A percentile compares a stretch with the other conserved stretches of the same genome.
phyloP scores from a whole-genome alignment of 2,329 filamentous ascomycete genomes.

The Aspergillus sp. region DNA sequence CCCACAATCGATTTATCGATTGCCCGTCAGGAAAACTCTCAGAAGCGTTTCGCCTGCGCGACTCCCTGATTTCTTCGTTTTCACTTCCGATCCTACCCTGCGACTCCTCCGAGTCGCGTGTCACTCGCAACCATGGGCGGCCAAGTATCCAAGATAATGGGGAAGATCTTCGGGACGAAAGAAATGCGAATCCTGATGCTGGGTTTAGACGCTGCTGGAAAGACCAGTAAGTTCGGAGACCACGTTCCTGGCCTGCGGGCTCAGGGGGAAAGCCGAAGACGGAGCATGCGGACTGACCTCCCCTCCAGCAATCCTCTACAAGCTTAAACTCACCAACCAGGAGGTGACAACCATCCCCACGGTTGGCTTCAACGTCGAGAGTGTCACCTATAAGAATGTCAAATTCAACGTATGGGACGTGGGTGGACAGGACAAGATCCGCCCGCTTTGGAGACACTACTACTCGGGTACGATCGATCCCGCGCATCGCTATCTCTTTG shows the following conservation, averaged over 20 bases:
- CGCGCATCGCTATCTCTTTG: background rate
- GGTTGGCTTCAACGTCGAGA: constrained; percentile 99
- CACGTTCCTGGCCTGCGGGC: too few relatives aligned
- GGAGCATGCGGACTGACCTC: background rate
- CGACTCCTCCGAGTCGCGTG: constrained; percentile 13
- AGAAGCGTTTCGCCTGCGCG: too few relatives aligned
- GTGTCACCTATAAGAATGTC: constrained; percentile 98
- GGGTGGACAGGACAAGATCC: constrained; percentile 97
- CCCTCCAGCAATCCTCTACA: constrained; percentile 78
- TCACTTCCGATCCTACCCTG: background rate
- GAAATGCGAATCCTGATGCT: constrained; percentile 99
- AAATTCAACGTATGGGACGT: constrained; percentile 99
- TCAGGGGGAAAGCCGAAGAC: background rate
- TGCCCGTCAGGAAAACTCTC: too few relatives aligned
- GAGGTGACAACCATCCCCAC: constrained; percentile 98
- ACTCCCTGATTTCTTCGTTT: background rate
- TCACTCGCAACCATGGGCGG: constrained; percentile 70
- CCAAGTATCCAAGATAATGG: constrained; percentile 92
- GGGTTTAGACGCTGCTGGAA: constrained; percentile 94
- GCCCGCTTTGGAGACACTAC: constrained; percentile 96
- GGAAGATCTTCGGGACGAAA: constrained; percentile 98
- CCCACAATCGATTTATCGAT: too few relatives aligned
- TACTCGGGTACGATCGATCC: constrained; percentile 64
- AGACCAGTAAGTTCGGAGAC: constrained; percentile 64
- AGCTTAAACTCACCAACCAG: constrained; percentile 89